Conservation (phyloP, 139 green algal genomes). For the Picochlorum sp. region DNA sequence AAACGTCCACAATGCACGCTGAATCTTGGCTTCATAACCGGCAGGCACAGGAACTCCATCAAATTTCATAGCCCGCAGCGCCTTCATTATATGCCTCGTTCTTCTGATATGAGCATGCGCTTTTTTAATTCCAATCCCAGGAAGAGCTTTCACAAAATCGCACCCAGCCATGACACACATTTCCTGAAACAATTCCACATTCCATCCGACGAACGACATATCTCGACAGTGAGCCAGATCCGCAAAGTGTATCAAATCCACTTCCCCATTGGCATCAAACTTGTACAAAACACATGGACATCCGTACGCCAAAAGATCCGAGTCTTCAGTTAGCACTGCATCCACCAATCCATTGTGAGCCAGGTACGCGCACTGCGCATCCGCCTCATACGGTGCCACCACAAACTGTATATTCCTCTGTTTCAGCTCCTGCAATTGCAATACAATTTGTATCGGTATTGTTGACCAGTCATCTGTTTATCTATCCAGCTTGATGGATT, state of each 20-base stretch:
- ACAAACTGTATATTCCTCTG: conserved; percentile 56
- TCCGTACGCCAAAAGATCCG: conserved; percentile 89
- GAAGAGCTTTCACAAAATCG: conserved; percentile 81
- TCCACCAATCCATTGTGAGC: conserved; percentile 61
- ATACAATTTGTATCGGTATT: too few species aligned
- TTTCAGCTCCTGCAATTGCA: too few species aligned
- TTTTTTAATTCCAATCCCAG: conserved; percentile 83
- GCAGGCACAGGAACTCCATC: conserved; percentile 54
- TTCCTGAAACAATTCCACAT: conserved; percentile 78
- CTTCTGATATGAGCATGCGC: conserved; percentile 67
- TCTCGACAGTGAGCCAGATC: conserved; percentile 45
- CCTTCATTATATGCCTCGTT: conserved; percentile 51
- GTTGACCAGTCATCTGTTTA: background rate
- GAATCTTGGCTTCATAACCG: conserved; percentile 72
- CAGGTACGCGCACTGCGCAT: conserved; percentile 91
- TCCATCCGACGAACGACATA: conserved; percentile 61
- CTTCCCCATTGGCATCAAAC: conserved; percentile 72
- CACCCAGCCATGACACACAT: conserved; percentile 95
- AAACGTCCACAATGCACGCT: conserved; percentile 86
- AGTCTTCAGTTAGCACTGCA: conserved; percentile 92
- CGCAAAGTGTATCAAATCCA: conserved; percentile 52
- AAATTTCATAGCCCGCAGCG: conserved; percentile 50
- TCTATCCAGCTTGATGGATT: too few species aligned
- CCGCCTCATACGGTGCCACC: conserved; percentile 95
- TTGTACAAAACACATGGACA: conserved; percentile 89